Conservation (phyloP, 768 basidiomycete species). For the Leccinum boreale region DNA sequence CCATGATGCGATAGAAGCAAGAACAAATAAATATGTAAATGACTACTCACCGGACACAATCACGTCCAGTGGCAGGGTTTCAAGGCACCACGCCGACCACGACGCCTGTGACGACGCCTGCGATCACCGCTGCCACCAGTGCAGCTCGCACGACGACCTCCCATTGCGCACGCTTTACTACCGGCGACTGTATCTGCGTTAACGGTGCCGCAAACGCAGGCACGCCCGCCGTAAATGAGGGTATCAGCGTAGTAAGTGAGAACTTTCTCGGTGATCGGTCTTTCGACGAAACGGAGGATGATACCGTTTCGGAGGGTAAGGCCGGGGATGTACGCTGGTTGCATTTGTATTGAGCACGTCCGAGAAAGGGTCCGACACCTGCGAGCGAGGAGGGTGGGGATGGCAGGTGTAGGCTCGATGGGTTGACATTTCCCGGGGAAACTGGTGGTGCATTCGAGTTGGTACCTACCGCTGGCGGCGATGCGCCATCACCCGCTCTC, state of each 20-base stretch:
- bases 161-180: conserved; percentile 80
- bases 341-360: conserved; percentile 31
- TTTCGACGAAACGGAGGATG: not conserved
- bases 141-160: conserved; percentile 71
- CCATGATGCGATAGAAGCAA: not conserved
- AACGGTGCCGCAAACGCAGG: conserved; percentile 71
- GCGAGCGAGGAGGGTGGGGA: not conserved
- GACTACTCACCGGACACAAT: not conserved
- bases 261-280: not conserved
- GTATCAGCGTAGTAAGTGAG: conserved; percentile 19
- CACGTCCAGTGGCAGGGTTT: not conserved
- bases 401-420: not conserved
- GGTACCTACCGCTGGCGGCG: not conserved
- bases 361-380: conserved; percentile 10
- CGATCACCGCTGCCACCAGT: conserved; percentile 42
- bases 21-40: not conserved
- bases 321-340: conserved; percentile 13
- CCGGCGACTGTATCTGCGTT: conserved; percentile 64
- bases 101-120: conserved; percentile 31
- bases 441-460: not conserved
- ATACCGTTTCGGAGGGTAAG: not conserved
- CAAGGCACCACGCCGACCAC: conserved; percentile 17
- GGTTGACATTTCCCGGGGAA: not conserved
- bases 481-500: not conserved
- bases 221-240: conserved; percentile 40